A percentile compares a stretch with the other conserved stretches of the same genome.
Conservation (phyloP, 352 stramenopile species). For the Phytophthora pluvialis region DNA sequence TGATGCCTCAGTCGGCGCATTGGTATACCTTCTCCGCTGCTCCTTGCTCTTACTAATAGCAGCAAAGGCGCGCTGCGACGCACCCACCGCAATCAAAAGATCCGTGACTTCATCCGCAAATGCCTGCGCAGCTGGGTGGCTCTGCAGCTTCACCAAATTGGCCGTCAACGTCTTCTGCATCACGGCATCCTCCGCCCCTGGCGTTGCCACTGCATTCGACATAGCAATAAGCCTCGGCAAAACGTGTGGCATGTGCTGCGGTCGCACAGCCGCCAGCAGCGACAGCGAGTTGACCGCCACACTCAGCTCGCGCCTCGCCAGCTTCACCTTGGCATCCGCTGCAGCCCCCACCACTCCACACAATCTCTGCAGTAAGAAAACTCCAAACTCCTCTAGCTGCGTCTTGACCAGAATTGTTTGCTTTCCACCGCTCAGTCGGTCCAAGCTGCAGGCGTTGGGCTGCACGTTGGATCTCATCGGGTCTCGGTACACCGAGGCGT, state of each 20-base stretch:
- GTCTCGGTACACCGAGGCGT: conserved; percentile 72
- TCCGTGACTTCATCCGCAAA: conserved; percentile 80
- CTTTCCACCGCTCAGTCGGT: conserved; percentile 39
- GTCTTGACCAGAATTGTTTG: conserved; percentile 44
- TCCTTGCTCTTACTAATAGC: conserved; percentile 86
- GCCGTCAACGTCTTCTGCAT: conserved; percentile 70
- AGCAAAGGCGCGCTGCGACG: conserved; percentile 76
- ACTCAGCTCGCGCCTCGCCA: conserved; percentile 61
- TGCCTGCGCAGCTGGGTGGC: conserved; percentile 58
- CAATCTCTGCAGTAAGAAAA: conserved; percentile 47
- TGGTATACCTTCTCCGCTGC: conserved; percentile 75
- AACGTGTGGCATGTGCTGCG: conserved; percentile 62
- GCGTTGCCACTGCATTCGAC: conserved; percentile 32
- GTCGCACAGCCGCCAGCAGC: conserved; percentile 62
- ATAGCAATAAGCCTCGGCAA: conserved; percentile 56
- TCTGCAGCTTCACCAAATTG: conserved; percentile 78
- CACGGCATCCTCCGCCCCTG: conserved; percentile 38
- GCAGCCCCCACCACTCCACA: conserved; percentile 39
- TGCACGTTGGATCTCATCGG: conserved; percentile 77
- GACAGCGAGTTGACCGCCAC: conserved; percentile 76
- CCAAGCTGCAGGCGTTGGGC: conserved; percentile 69
- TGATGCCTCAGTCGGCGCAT: conserved; percentile 70
- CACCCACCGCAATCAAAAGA: conserved; percentile 69
- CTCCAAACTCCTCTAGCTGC: conserved; percentile 49
- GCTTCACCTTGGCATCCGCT: conserved; percentile 19